Evolutionary conservation across 768 basidiomycete genomes (phyloP).

Genomic region (Saitozyma podzolica): DNA sequence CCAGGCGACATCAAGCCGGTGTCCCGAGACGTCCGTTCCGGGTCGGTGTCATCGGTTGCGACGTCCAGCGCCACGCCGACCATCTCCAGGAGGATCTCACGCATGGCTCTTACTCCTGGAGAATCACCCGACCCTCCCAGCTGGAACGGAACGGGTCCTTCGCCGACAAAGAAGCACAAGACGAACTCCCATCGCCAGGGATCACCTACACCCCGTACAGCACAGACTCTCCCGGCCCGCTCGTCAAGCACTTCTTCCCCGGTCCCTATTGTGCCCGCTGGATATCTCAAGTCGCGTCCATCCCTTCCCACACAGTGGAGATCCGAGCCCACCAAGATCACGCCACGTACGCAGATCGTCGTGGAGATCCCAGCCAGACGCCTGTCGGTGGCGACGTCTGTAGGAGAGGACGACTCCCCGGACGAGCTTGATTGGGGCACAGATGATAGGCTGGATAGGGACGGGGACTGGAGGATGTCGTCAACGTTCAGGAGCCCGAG

Average conservation of each 20-base stretch:
- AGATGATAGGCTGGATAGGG: slow-evolving; percentile 16
- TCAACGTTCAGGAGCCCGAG: slow-evolving; percentile 7
- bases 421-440: slow-evolving; percentile 37
- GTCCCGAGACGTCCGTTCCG: too few species aligned
- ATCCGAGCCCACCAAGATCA: background rate
- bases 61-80: slow-evolving; percentile 22
- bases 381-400: too few species aligned
- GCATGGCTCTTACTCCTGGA: slow-evolving; percentile 18
- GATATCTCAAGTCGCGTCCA: background rate
- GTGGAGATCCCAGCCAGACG: slow-evolving; percentile 7
- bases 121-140: slow-evolving; percentile 34
- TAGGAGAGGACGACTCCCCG: slow-evolving; percentile 23
- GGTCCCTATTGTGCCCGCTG: too few species aligned
- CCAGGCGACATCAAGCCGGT: too few species aligned
- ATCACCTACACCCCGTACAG: slow-evolving; percentile 11
- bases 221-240: slow-evolving; percentile 7
- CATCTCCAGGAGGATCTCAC: slow-evolving; percentile 19
- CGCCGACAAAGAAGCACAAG: slow-evolving; percentile 34
- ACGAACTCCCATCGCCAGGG: slow-evolving; percentile 4
- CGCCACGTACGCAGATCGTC: background rate
- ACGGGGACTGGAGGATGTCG: slow-evolving; percentile 43
- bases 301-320: slow-evolving; percentile 3
- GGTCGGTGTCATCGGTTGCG: too few species aligned
- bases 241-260: slow-evolving; percentile 1
- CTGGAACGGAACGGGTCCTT: slow-evolving; percentile 19